Evolutionary conservation across 228 moss, liverwort and hornwort species (phyloP), one percentile per base, ranked within the genome.

Genomic region (Sphagnum fallax): DNA sequence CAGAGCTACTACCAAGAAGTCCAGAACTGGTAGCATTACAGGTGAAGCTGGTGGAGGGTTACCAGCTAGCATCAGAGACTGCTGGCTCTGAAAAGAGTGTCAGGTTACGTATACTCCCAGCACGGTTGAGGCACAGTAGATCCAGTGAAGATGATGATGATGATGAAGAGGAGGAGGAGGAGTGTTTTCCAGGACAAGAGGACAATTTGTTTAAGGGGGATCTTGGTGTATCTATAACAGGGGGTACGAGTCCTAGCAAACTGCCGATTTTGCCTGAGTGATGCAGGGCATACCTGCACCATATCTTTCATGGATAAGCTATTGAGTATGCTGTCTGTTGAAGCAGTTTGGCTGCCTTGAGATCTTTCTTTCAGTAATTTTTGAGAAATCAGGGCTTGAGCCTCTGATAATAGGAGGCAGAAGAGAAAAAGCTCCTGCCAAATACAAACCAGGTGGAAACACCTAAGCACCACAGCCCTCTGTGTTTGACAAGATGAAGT

Each of bases 41-140:
- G 77, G 77, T 86, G 14, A 96, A 96, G 78, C 79, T 96, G 47
- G 92, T 91, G 52, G 92, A 96, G 50, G 86, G 84, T 63, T 96
- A 96, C 73, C 95, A 96, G 60, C 80, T 96, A 63, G 83, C 81
- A 5, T 84, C 89, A 7, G 89, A 96, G 70, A 80, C 69, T 65
- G 69, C 83, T 50, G 95, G 91, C 60, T 70, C 81, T 0, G 81
- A 84, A n/a, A 47, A 60, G 49, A 90, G 74, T 81, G 69, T 76
- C 16, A 82, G 95, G 61, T 83, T 96, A 53, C 87, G 95, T 57
- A 91, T 96, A 76, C 88, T 96, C 52, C 95, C 95, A 10, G 70
- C 72, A 9, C 72, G 68, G 70, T 64, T 83, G 50, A 65, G 52
- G 55, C 32, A 52, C 51, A 65, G 47, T 47, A 68, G 57, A 53